These are phyloP conservation scores for Tricholoma terreum DNA, from an alignment of 768 basidiomycete species.

Conservation along the genomic window DNA sequence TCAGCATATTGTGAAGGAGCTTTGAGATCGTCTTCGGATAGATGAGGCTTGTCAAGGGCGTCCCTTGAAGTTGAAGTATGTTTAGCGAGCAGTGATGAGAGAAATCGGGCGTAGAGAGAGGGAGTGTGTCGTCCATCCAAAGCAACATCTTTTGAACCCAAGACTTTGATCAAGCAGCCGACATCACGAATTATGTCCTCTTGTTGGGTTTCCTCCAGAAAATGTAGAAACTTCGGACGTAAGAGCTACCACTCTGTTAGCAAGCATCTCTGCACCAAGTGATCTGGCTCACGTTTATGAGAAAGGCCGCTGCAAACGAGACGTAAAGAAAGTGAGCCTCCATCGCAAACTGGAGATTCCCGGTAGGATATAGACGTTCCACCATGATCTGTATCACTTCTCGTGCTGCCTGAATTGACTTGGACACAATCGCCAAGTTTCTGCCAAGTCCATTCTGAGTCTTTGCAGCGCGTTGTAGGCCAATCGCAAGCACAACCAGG, in stretches of 20 bases:
- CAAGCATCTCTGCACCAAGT: neutral
- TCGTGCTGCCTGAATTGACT: conserved; percentile 55
- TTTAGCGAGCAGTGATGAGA: conserved; percentile 45
- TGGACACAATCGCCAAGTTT: conserved; percentile 41
- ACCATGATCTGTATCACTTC: conserved; percentile 52
- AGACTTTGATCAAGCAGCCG: conserved; percentile 39
- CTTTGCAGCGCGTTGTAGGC: conserved; percentile 47
- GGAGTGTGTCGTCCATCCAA: conserved; percentile 57
- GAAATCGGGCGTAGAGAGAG: conserved; percentile 54
- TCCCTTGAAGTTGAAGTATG: conserved; percentile 20
- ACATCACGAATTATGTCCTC: conserved; percentile 43
- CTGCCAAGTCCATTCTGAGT: conserved; percentile 36
- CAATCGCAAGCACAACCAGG: conserved; percentile 53
- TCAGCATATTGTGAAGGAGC: conserved; percentile 19
- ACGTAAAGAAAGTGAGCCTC: conserved; percentile 50
- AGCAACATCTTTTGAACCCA: conserved; percentile 48
- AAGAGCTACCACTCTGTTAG: conserved; percentile 36
- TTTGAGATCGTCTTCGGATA: conserved; percentile 12
- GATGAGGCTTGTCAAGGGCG: neutral
- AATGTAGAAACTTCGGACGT: conserved; percentile 44
- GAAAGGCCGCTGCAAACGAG: conserved; percentile 58
- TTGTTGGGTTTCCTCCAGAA: conserved; percentile 39
- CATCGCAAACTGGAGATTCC: conserved; percentile 54
- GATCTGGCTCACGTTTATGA: conserved; percentile 48
- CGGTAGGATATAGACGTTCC: conserved; percentile 50